A percentile compares a stretch with the other conserved stretches of the same genome.
phyloP scores from a whole-genome alignment of 495 filamentous ascomycete genomes.

The Geoglossum glabrum region DNA sequence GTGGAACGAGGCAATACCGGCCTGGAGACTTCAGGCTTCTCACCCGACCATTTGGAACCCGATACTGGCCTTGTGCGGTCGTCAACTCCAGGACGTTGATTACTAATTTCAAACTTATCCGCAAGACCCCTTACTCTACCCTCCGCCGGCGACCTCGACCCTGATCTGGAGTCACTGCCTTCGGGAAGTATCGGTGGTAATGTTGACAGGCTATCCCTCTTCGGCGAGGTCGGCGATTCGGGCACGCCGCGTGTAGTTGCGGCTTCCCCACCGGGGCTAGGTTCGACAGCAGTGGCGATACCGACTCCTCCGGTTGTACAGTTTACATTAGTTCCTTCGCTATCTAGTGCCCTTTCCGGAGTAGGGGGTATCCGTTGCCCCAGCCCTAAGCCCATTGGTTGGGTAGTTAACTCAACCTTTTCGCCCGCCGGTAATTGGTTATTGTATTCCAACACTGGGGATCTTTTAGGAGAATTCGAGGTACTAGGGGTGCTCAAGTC shows the following conservation, averaged over 20 bases:
- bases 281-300: constrained; percentile 7
- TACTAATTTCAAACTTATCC: constrained; percentile 23
- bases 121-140: constrained; percentile 28
- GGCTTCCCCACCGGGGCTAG: constrained; percentile 4
- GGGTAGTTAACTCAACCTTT: constrained; percentile 10
- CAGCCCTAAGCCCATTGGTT: not conserved
- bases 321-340: not conserved
- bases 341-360: not conserved
- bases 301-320: constrained; percentile 12
- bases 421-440: constrained; percentile 20
- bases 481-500: constrained; percentile 40
- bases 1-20: constrained; percentile 45
- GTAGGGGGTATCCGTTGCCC: not conserved
- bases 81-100: constrained; percentile 10
- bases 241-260: not conserved
- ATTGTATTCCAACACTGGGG: constrained; percentile 28
- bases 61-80: not conserved
- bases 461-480: constrained; percentile 40
- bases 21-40: constrained; percentile 22
- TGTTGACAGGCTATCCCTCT: not conserved
- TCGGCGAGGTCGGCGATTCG: constrained; percentile 8
- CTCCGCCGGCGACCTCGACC: constrained; percentile 17
- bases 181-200: not conserved
- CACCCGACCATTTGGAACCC: not conserved
- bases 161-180: not conserved